A percentile compares a stretch with the other conserved stretches of the same genome.
These are phyloP conservation scores for Lineolata rhizophorae DNA, from an alignment of 495 filamentous ascomycete genomes.

Conservation along the genomic window DNA sequence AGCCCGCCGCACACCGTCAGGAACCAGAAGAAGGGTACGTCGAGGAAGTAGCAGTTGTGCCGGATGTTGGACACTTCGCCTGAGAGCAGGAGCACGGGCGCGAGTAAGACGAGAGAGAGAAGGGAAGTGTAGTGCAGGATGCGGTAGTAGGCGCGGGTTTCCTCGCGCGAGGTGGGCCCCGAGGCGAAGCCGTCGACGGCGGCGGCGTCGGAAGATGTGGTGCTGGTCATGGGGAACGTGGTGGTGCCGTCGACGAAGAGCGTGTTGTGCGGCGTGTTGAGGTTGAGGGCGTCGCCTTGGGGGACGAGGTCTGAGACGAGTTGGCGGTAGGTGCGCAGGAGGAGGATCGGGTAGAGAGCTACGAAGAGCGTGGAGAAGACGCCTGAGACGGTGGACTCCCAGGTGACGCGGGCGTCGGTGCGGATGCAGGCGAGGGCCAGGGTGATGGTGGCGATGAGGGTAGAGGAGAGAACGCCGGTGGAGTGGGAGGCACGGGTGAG, in stretches of 20 bases:
- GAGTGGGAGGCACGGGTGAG: conserved; percentile 21
- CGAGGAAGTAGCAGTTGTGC: conserved; percentile 28
- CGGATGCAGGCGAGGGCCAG: conserved; percentile 23
- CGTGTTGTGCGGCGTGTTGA: conserved; percentile 1
- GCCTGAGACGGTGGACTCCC: conserved; percentile 27
- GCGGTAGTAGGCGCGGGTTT: conserved; percentile 24
- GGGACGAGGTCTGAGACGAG: conserved; percentile 13
- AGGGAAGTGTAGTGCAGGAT: conserved; percentile 27
- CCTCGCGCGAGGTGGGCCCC: conserved; percentile 14
- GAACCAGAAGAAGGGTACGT: conserved; percentile 27
- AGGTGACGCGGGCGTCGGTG: conserved; percentile 20
- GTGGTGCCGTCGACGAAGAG: conserved; percentile 2
- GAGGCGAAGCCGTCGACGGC: not conserved
- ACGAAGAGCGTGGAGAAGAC: conserved; percentile 28
- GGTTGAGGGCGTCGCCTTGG: conserved; percentile 9
- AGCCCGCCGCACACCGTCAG: conserved; percentile 18
- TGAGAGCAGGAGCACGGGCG: conserved; percentile 24
- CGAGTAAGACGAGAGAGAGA: conserved; percentile 23
- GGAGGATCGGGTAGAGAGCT: conserved; percentile 25
- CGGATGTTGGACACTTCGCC: conserved; percentile 24
- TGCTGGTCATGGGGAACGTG: too few species aligned
- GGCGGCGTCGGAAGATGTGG: conserved; percentile 4
- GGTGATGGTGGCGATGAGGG: conserved; percentile 26
- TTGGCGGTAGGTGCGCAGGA: conserved; percentile 23
- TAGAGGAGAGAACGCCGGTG: conserved; percentile 24